A percentile compares a stretch with the other conserved stretches of the same genome.
phyloP scores from a whole-genome alignment of 73 alveolate species.

The Paramecium sexaurelia region DNA sequence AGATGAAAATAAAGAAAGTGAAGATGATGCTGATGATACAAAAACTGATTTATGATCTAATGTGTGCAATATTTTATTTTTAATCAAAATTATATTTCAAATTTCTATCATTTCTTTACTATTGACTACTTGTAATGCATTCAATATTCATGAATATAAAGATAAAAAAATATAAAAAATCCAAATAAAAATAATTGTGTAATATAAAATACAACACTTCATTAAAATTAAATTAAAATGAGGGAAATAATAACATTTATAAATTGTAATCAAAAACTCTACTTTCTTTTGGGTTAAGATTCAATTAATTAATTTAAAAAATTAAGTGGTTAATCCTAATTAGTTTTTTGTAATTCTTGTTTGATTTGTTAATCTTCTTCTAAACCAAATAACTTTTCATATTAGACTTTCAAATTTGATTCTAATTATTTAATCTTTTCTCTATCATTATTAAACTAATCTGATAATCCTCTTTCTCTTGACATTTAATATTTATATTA shows the following conservation, averaged over 20 bases:
- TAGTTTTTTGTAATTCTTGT: neutral
- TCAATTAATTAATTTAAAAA: neutral
- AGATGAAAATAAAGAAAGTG: slow-evolving; percentile 16
- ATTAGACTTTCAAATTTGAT: neutral
- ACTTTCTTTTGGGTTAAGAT: neutral
- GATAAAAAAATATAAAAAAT: too few relatives aligned
- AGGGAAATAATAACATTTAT: neutral
- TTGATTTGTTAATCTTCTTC: neutral
- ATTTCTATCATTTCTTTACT: neutral
- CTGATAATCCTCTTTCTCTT: neutral
- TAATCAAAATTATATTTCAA: neutral
- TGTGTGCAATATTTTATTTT: neutral
- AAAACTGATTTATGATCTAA: slow-evolving; percentile 39
- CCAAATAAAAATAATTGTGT: neutral
- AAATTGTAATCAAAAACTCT: neutral
- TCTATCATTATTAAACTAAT: neutral
- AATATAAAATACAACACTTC: neutral
- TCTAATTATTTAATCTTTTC: neutral
- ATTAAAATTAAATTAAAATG: too few relatives aligned
- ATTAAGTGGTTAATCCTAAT: neutral
- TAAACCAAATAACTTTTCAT: neutral
- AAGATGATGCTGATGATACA: slow-evolving; percentile 22
- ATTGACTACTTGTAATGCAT: slow-evolving; percentile 8
- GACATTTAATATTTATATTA: neutral
- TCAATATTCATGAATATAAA: slow-evolving; percentile 34